Percentiles rank a stretch among this genome's conserved stretches.
Conservation (phyloP, 345 rosid species). For the Hibiscus trionum region DNA sequence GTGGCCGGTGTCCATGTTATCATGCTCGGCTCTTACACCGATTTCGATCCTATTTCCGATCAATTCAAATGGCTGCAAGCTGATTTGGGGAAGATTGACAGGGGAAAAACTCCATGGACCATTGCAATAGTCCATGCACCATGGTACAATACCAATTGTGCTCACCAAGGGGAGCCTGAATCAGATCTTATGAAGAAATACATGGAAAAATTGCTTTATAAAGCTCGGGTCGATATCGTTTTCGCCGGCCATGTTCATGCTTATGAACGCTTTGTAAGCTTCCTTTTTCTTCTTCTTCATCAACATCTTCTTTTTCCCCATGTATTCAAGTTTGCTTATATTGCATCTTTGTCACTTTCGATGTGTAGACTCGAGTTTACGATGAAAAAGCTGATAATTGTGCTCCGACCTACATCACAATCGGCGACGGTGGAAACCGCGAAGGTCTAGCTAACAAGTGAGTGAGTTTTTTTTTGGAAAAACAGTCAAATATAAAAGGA, state of each 20-base stretch:
- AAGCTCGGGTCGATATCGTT: constrained; percentile 64
- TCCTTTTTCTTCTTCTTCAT: not conserved
- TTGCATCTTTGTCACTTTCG: not conserved
- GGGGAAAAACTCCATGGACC: constrained; percentile 68
- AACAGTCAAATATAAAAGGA: not conserved
- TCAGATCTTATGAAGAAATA: constrained; percentile 46
- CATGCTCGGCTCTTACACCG: constrained; percentile 54
- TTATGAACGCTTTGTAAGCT: constrained; percentile 83
- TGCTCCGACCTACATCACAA: constrained; percentile 68
- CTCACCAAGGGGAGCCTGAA: constrained; percentile 88
- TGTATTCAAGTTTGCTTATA: not conserved
- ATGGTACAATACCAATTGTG: constrained; percentile 78
- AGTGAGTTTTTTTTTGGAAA: not conserved
- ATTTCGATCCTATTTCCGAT: constrained; percentile 44
- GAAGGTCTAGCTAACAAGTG: constrained; percentile 63
- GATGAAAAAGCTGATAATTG: not conserved
- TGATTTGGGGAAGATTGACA: constrained; percentile 48
- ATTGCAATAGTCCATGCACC: constrained; percentile 70
- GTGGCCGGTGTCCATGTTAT: constrained; percentile 46
- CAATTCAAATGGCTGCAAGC: constrained; percentile 64
- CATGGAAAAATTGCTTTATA: constrained; percentile 63
- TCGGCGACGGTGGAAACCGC: constrained; percentile 87
- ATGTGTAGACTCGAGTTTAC: not conserved
- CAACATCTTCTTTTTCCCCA: not conserved
- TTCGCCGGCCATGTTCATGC: constrained; percentile 89